Base-by-base conservation (phyloP, 148 eudicot species). In the Tetragonia tetragonoides region DNA sequence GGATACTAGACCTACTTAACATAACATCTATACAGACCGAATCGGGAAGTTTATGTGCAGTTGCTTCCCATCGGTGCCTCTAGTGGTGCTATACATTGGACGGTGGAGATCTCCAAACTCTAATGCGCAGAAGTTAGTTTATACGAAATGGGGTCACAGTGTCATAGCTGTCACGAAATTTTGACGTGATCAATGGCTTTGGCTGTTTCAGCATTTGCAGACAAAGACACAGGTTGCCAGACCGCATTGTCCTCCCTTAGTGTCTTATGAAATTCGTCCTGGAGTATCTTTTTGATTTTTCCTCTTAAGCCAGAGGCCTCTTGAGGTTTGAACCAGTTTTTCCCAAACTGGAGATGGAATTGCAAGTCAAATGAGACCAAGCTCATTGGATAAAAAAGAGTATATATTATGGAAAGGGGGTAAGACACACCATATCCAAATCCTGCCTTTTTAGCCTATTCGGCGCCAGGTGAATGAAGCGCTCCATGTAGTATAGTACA, bases 401-500 rank as follows among this genome's bases (percentile, higher is more conserved):
- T 64, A 66, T 40, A 44, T 54, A 37, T 21, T 10, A 66, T 20
- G 71, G 41, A 15, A 72, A 20, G 70, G 34, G 10, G 47, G 14
- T 14, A 70, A 20, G 72, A 42, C 46, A n/a, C 87, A 92, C 97
- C 95, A 80, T 88, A n/a, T 80, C 59, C 74, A 85, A 67, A 72
- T 89, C 79, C 49, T 82, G 40, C 78, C 65, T 83, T 61, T 80
- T 90, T 74, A 93, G 82, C 86, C 97, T 86, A 73, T 82, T 81
- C 54, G 93, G 98, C 74, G 93, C 97, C 46, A 88, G 89, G 40
- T 76, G 67, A 61, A 93, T 84, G 87, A 95, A 91, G 21, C 97
- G 97, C 79, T 95, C 97, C 78, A 95, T 93, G 77, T 88, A 95
- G 85, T 72, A 91, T 24, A 95, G 90, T 51, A 95, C 99, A 86